A percentile compares a stretch with the other conserved stretches of the same genome.
Conservation (phyloP, 2,329 filamentous ascomycete species). For the Sarocladium brachiariae region DNA sequence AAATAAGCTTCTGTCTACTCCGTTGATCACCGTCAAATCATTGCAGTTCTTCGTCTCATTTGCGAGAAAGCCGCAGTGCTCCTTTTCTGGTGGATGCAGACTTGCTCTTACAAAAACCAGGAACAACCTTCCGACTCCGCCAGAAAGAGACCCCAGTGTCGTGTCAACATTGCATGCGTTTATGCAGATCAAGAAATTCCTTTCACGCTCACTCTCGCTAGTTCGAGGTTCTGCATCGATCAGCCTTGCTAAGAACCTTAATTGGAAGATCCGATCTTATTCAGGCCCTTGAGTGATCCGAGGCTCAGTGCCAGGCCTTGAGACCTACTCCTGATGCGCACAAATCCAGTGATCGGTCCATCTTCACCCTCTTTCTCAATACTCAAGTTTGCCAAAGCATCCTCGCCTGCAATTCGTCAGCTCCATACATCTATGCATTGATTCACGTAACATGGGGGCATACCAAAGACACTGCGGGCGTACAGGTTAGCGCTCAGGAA, state of each 20-base stretch:
- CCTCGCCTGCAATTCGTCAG: constrained; percentile 65
- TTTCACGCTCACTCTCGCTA: neutral
- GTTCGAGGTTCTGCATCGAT: neutral
- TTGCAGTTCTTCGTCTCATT: too few species aligned
- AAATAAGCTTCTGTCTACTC: neutral
- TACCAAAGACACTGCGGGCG: constrained; percentile 95
- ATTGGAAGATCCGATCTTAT: constrained; percentile 56
- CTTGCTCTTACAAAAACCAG: neutral
- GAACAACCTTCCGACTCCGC: constrained; percentile 1
- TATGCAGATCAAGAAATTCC: neutral
- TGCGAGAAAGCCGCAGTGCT: neutral
- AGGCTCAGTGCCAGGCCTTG: constrained; percentile 91
- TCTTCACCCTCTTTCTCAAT: constrained; percentile 97
- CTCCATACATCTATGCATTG: constrained; percentile 14
- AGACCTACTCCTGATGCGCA: constrained; percentile 93
- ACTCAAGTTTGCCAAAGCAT: constrained; percentile 92
- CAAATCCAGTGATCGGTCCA: constrained; percentile 92
- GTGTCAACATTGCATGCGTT: constrained; percentile 8
- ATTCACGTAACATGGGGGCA: constrained; percentile 32
- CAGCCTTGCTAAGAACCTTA: neutral
- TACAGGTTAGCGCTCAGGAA: constrained; percentile 97
- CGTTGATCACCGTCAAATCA: too few species aligned
- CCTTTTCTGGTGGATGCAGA: constrained; percentile 1
- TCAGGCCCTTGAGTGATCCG: constrained; percentile 89
- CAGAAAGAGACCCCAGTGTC: constrained; percentile 2